Percentiles rank a stretch among this genome's conserved stretches.
phyloP scores from a whole-genome alignment of 148 eudicot species.

The Vaccinium macrocarpon region DNA sequence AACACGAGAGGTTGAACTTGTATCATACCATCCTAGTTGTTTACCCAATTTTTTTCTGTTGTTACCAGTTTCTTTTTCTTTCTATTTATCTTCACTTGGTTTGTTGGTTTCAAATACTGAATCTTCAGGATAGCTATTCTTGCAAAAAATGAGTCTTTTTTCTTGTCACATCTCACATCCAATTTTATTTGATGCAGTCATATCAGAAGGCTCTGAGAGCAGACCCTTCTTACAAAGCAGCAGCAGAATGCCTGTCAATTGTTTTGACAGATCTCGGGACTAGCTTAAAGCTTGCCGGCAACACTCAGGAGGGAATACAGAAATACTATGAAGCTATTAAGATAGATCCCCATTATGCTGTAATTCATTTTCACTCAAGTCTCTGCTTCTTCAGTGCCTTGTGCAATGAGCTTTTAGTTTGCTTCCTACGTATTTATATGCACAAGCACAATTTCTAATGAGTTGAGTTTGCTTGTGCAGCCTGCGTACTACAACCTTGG shows the following conservation, averaged over 20 bases:
- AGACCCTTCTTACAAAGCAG: constrained; percentile 85
- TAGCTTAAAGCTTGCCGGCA: constrained; percentile 95
- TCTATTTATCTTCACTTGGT: background rate
- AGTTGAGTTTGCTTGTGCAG: constrained; percentile 49
- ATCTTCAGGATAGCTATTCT: background rate
- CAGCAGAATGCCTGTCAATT: constrained; percentile 94
- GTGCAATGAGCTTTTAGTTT: background rate
- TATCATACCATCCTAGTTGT: background rate
- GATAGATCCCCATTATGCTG: constrained; percentile 95
- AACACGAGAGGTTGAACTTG: background rate
- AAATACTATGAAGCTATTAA: constrained; percentile 96
- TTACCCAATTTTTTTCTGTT: background rate
- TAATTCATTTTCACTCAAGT: constrained; percentile 27
- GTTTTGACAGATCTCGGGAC: constrained; percentile 95
- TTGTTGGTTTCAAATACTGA: background rate
- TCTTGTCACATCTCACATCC: constrained; percentile 5
- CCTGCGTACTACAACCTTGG: constrained; percentile 99
- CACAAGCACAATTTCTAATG: constrained; percentile 11
- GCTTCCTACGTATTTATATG: constrained; percentile 7
- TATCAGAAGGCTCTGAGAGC: constrained; percentile 87
- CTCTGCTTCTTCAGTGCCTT: constrained; percentile 10
- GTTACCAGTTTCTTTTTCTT: background rate
- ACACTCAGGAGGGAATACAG: constrained; percentile 92
- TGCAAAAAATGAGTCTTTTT: background rate
- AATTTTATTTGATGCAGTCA: constrained; percentile 49